Conservation (phyloP, 2,329 filamentous ascomycete species). For the Monilinia vaccinii-corymbosi region DNA sequence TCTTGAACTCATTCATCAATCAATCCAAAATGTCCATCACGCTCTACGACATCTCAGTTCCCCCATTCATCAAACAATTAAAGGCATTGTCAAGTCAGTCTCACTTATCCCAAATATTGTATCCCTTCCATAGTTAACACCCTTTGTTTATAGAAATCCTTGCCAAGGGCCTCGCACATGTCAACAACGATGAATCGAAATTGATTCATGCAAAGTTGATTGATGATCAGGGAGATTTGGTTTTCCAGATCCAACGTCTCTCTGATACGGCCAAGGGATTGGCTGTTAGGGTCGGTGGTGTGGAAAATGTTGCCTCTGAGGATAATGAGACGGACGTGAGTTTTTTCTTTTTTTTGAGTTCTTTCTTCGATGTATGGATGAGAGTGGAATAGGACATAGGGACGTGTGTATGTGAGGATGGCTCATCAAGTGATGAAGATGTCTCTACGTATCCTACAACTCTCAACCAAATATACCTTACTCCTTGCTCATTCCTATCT, state of each 20-base stretch:
- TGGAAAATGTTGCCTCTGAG: slow-evolving; percentile 16
- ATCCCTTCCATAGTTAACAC: neutral
- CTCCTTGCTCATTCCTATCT: neutral
- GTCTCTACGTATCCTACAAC: neutral
- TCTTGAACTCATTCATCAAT: neutral
- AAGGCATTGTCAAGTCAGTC: neutral
- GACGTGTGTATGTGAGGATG: too few species aligned
- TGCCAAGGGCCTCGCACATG: neutral
- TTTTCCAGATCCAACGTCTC: slow-evolving; percentile 39
- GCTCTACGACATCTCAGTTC: neutral
- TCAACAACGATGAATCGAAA: slow-evolving; percentile 3
- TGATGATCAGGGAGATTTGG: slow-evolving; percentile 41
- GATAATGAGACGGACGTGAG: slow-evolving; percentile 6
- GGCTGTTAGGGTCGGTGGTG: slow-evolving; percentile 32
- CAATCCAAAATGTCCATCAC: slow-evolving; percentile 1
- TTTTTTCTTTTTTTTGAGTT: neutral
- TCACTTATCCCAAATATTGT: neutral
- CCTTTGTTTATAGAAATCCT: neutral
- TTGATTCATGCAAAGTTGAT: slow-evolving; percentile 32
- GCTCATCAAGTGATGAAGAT: neutral
- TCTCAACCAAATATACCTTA: too few species aligned
- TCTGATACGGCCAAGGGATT: slow-evolving; percentile 36
- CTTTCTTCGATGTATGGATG: neutral
- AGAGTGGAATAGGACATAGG: too few species aligned
- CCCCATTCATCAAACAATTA: neutral